Base-by-base conservation (phyloP, 371 early-diverging fungal genomes). In the Dipsacomyces acuminosporus region DNA sequence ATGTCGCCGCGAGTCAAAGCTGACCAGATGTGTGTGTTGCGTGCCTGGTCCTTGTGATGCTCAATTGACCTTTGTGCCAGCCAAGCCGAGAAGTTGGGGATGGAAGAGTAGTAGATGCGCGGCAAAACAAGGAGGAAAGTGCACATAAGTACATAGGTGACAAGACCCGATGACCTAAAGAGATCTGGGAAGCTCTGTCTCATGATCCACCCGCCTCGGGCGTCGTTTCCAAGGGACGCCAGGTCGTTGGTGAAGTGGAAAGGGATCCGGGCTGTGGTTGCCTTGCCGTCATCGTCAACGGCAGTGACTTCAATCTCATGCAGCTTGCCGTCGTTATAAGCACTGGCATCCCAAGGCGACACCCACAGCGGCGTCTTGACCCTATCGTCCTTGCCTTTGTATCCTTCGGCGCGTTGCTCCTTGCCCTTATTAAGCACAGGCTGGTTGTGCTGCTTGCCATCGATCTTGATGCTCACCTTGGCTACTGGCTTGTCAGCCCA, bases 131-230 rank as follows among this genome's bases (percentile, higher is more conserved):
- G 17, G 24, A 61, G 38, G 8, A 47, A 33, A 7, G 56, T 30
- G 4, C 45, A n/a, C 42, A 64, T 51, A 6, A 74, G 49, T 23
- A 74, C 30, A 38, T 69, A 69, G 52, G 51, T 63, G 24, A 21
- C 36, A 2, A 40, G 18, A 11, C 48, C 59, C 3, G 55, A 51
- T 1, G 26, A 26, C 8, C 59, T 45, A 56, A 70, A 58, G 4
- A 64, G 48, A n/a, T 34, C 46, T 0, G 64, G 48, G 33, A 59
- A 59, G 51, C 38, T 34, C 46, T 56, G 70, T 20, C 51, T 59
- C 59, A 90, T 86, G 33, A 92, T 80, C 71, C 80, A 87, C 54
- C 87, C 90, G 36, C 88, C 89, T 8, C 80, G 61, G 3, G 86
- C 85, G 6, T 80, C 82, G 22, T 78, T 75, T 18, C 59, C 22